Evolutionary conservation across 2,329 filamentous ascomycete genomes (phyloP).

Genomic region (Scytalidium lignicola): DNA sequence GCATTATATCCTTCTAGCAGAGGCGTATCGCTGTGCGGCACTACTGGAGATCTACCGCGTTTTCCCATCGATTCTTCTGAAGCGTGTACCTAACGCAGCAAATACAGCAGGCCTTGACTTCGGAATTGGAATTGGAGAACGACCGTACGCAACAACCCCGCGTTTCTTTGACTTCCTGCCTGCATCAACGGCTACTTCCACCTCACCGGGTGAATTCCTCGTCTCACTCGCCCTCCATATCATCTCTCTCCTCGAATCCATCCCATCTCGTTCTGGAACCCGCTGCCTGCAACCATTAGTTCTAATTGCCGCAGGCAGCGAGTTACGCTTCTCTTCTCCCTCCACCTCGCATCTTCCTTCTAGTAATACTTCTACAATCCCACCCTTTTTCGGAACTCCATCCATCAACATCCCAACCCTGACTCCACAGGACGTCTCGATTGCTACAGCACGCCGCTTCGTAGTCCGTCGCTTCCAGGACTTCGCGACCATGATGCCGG

Average conservation of each 20-base stretch:
- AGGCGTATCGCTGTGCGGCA: conserved; percentile 22
- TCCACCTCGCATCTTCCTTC: not conserved
- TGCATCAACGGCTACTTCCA: not conserved
- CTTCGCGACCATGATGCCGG: conserved; percentile 20
- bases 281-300: conserved; percentile 24
- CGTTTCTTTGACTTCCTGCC: conserved; percentile 10
- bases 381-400: not conserved
- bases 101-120: conserved; percentile 1
- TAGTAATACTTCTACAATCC: too few relatives aligned
- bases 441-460: conserved; percentile 20
- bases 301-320: conserved; percentile 18
- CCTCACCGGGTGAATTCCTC: conserved; percentile 19
- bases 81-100: conserved; percentile 12
- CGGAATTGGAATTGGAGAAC: not conserved
- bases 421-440: conserved; percentile 15
- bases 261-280: conserved; percentile 20
- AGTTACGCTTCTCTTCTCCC: conserved; percentile 17
- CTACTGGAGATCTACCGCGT: conserved; percentile 22
- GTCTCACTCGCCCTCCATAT: conserved; percentile 22
- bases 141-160: not conserved
- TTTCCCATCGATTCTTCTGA: conserved; percentile 17
- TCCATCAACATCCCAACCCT: not conserved
- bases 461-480: conserved; percentile 21
- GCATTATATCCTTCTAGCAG: conserved; percentile 24
- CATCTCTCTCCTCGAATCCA: conserved; percentile 20